Conservation (phyloP, 495 filamentous ascomycete genomes). For the Aspergillus avenaceus region DNA sequence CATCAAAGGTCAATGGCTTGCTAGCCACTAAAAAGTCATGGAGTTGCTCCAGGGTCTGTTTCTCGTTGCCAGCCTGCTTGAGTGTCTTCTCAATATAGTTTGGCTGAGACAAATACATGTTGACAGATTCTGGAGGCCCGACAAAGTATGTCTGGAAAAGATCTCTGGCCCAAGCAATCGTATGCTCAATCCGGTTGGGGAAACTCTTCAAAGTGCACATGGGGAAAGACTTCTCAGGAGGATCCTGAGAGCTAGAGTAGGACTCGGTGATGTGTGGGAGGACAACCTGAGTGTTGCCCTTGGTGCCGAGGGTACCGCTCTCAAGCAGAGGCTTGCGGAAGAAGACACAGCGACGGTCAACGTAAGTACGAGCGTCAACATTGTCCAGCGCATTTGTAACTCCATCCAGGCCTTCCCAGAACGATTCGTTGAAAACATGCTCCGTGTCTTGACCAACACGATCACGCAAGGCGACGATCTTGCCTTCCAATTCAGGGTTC, state of each 20-base stretch:
- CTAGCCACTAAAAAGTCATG: conserved; percentile 88
- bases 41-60: conserved; percentile 87
- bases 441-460: conserved; percentile 91
- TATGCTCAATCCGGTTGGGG: conserved; percentile 98
- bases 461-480: conserved; percentile 81
- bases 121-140: conserved; percentile 89
- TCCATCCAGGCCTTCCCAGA: conserved; percentile 86
- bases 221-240: conserved; percentile 96
- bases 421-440: conserved; percentile 89
- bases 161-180: conserved; percentile 96
- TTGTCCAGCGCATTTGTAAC: conserved; percentile 98
- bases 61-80: conserved; percentile 95
- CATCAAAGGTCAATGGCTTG: conserved; percentile 88
- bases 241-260: conserved; percentile 97
- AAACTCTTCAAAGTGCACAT: conserved; percentile 98
- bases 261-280: conserved; percentile 90
- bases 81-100: conserved; percentile 87
- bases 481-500: conserved; percentile 87
- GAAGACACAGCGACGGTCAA: conserved; percentile 96
- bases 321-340: conserved; percentile 96
- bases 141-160: conserved; percentile 93
- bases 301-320: conserved; percentile 95
- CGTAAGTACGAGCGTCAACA: conserved; percentile 94
- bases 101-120: conserved; percentile 86
- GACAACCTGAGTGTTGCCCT: conserved; percentile 96